Conservation (phyloP, 2,329 filamentous ascomycete genomes). For the Neurospora sp. region DNA sequence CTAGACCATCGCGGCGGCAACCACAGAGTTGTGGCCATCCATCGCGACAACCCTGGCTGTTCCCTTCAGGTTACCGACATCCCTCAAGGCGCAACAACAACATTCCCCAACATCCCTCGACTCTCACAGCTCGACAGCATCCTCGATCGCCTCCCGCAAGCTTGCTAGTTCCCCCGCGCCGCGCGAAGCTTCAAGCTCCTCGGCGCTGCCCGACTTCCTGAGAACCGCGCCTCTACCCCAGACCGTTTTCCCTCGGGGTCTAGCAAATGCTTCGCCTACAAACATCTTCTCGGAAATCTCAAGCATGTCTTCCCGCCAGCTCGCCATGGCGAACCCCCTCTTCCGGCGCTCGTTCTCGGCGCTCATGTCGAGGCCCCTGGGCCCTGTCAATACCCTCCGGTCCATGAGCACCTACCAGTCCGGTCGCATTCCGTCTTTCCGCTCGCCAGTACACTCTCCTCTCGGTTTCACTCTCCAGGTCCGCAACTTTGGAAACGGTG, state of each 20-base stretch:
- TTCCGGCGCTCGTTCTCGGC: constrained; percentile 16
- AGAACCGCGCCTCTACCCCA: constrained; percentile 15
- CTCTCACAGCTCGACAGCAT: background rate
- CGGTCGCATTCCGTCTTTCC: background rate
- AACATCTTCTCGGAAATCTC: constrained; percentile 16
- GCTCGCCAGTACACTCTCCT: constrained; percentile 1
- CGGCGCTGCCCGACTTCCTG: constrained; percentile 27
- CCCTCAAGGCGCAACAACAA: constrained; percentile 3
- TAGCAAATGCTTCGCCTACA: constrained; percentile 16
- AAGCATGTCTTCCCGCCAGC: constrained; percentile 11
- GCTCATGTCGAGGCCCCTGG: constrained; percentile 14
- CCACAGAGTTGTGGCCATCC: constrained; percentile 36
- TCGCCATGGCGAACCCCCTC: constrained; percentile 18
- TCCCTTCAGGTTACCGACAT: constrained; percentile 23
- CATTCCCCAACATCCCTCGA: background rate
- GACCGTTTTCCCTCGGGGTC: constrained; percentile 21
- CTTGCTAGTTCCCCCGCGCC: background rate
- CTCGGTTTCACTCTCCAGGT: constrained; percentile 2
- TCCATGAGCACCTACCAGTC: constrained; percentile 16
- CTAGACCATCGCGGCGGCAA: constrained; percentile 32
- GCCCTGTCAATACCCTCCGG: constrained; percentile 14
- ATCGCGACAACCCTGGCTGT: constrained; percentile 30
- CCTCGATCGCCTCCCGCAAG: background rate
- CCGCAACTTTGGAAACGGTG: constrained; percentile 23
- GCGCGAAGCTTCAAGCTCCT: constrained; percentile 1